Percentiles rank a stretch among this genome's conserved stretches.
phyloP scores from a whole-genome alignment of 805 yeast species.

The Wickerhamiella australiensis region DNA sequence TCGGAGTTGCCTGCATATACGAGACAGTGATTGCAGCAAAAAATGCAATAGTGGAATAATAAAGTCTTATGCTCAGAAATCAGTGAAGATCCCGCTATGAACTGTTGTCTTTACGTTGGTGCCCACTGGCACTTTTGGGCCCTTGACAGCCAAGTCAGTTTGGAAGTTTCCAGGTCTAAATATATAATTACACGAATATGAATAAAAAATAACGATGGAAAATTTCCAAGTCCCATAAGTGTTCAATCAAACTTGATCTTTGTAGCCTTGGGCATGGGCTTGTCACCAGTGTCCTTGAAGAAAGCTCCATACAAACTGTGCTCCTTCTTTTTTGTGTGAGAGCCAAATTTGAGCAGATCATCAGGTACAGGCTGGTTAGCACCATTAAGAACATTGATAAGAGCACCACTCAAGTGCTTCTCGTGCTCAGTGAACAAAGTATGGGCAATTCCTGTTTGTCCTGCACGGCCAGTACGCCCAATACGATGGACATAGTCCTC shows the following conservation, averaged over 20 bases:
- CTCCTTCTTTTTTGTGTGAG: constrained; percentile 95
- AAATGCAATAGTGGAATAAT: too few relatives aligned
- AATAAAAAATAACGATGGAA: too few relatives aligned
- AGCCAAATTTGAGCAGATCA: constrained; percentile 86
- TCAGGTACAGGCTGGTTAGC: constrained; percentile 95
- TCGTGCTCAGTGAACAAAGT: constrained; percentile 94
- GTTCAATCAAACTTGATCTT: constrained; percentile 81
- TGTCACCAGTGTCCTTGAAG: constrained; percentile 73
- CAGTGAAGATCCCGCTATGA: too few relatives aligned
- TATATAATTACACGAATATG: too few relatives aligned
- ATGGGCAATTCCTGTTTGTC: constrained; percentile 86
- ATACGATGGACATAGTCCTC: constrained; percentile 96
- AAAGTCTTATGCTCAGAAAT: too few relatives aligned
- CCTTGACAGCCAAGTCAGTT: too few relatives aligned
- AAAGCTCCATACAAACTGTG: constrained; percentile 98
- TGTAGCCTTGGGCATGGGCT: constrained; percentile 52
- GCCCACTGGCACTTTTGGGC: too few relatives aligned
- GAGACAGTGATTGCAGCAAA: neutral
- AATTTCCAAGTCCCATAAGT: too few relatives aligned
- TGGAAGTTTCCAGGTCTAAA: too few relatives aligned
- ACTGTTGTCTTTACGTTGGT: too few relatives aligned
- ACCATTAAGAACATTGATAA: constrained; percentile 81
- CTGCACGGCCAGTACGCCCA: constrained; percentile 98
- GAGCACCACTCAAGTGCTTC: constrained; percentile 89
- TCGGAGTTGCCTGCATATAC: neutral